These are phyloP conservation scores for Rhodotorula babjevae DNA, from an alignment of 768 basidiomycete genomes.

Conservation along the genomic window DNA sequence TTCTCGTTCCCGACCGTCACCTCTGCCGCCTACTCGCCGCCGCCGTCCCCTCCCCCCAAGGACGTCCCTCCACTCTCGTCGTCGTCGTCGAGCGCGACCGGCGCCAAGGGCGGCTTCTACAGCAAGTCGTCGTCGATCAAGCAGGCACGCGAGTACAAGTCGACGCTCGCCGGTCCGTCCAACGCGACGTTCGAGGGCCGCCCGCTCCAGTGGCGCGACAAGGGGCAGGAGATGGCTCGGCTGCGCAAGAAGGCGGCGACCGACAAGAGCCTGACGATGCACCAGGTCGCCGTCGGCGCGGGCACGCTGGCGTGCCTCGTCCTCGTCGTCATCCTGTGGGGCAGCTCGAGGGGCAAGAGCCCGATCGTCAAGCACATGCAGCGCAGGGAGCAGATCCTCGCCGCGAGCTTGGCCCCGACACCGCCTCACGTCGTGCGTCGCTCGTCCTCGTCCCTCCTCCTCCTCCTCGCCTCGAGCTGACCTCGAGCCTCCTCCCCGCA, in stretches of 20 bases:
- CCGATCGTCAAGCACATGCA: constrained; percentile 32
- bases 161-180: not conserved
- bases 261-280: not conserved
- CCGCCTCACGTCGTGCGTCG: not conserved
- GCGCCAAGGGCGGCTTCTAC: constrained; percentile 20
- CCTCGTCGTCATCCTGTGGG: constrained; percentile 9
- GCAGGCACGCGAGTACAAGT: constrained; percentile 7
- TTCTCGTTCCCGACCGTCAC: constrained; percentile 26
- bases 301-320: constrained; percentile 12
- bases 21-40: constrained; percentile 11
- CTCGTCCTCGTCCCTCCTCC: no score
- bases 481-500: no score
- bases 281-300: constrained; percentile 10
- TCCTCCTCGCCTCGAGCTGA: not conserved
- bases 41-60: constrained; percentile 21
- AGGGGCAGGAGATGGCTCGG: constrained; percentile 25
- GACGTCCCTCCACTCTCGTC: not conserved
- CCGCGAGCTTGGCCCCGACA: constrained; percentile 17
- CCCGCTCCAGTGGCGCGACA: constrained; percentile 31
- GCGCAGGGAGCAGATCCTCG: constrained; percentile 23
- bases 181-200: not conserved
- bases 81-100: no score
- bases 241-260: constrained; percentile 12
- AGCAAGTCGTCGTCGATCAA: constrained; percentile 33
- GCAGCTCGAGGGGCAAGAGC: constrained; percentile 2